Evolutionary conservation across 1,284 basidiomycete genomes (phyloP).

Genomic region (Fomitopsis betulina): DNA sequence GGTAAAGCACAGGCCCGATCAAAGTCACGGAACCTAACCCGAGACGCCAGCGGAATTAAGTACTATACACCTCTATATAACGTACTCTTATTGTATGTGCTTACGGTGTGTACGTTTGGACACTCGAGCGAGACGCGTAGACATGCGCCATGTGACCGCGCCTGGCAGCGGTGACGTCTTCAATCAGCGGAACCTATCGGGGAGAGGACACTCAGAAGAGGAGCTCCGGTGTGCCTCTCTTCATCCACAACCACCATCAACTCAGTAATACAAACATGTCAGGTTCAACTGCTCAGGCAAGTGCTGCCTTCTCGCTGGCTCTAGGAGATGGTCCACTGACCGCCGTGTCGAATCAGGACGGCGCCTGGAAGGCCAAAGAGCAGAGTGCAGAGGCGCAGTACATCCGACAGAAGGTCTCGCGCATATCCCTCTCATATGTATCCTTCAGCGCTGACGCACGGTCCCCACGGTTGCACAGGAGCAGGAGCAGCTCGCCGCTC

Average conservation of each 20-base stretch:
- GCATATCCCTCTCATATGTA: background rate
- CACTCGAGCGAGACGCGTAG: no score
- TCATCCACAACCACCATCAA: background rate
- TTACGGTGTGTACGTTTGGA: no score
- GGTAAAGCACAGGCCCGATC: no score
- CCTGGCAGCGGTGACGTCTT: background rate
- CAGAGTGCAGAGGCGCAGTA: slow-evolving; percentile 29
- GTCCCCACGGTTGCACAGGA: slow-evolving; percentile 18
- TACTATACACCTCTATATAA: no score
- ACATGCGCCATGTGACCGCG: background rate
- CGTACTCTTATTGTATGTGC: no score
- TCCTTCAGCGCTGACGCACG: background rate
- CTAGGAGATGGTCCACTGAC: background rate
- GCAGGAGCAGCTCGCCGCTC: slow-evolving; percentile 27
- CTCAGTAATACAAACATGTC: background rate
- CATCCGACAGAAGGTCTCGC: slow-evolving; percentile 26
- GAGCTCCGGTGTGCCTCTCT: background rate
- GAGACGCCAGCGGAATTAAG: no score
- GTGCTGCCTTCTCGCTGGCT: background rate
- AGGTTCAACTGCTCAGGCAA: background rate
- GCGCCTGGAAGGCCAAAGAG: slow-evolving; percentile 27
- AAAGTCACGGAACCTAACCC: no score
- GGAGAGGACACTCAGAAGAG: background rate
- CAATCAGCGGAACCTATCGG: no score
- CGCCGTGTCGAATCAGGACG: slow-evolving; percentile 17